These are phyloP conservation scores for Colletotrichum navitas DNA, from an alignment of 2,329 filamentous ascomycete species.

Conservation along the genomic window DNA sequence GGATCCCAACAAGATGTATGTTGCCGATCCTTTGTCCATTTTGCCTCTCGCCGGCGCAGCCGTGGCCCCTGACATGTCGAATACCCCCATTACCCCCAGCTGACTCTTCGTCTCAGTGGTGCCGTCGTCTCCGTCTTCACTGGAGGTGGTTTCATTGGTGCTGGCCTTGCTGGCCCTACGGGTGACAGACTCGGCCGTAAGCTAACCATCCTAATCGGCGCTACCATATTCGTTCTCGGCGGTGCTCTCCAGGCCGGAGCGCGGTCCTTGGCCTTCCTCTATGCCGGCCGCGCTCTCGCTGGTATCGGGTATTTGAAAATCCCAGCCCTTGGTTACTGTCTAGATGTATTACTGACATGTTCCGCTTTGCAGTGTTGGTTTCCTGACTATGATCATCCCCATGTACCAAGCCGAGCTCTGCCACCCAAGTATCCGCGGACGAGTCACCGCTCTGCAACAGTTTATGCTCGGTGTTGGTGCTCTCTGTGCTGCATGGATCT, in stretches of 20 bases:
- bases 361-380: slow-evolving; percentile 57
- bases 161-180: slow-evolving; percentile 71
- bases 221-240: slow-evolving; percentile 78
- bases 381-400: slow-evolving; percentile 58
- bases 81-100: neutral
- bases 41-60: neutral
- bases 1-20: slow-evolving; percentile 54
- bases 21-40: neutral
- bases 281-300: slow-evolving; percentile 76
- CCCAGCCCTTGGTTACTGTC: too few species aligned
- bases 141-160: slow-evolving; percentile 79
- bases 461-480: slow-evolving; percentile 86
- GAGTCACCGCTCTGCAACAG: slow-evolving; percentile 81
- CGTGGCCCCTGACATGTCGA: neutral
- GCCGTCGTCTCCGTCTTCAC: slow-evolving; percentile 85
- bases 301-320: slow-evolving; percentile 62
- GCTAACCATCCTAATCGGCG: slow-evolving; percentile 79
- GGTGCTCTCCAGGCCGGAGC: slow-evolving; percentile 81
- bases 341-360: neutral
- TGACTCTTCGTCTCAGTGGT: slow-evolving; percentile 58
- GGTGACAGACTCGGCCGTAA: slow-evolving; percentile 77
- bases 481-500: slow-evolving; percentile 79
- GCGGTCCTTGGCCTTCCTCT: slow-evolving; percentile 69
- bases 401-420: slow-evolving; percentile 85
- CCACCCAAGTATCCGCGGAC: slow-evolving; percentile 82